A percentile compares a stretch with the other conserved stretches of the same genome.
phyloP scores from a whole-genome alignment of 2,329 filamentous ascomycete species.

The Pezicula carpinea region DNA sequence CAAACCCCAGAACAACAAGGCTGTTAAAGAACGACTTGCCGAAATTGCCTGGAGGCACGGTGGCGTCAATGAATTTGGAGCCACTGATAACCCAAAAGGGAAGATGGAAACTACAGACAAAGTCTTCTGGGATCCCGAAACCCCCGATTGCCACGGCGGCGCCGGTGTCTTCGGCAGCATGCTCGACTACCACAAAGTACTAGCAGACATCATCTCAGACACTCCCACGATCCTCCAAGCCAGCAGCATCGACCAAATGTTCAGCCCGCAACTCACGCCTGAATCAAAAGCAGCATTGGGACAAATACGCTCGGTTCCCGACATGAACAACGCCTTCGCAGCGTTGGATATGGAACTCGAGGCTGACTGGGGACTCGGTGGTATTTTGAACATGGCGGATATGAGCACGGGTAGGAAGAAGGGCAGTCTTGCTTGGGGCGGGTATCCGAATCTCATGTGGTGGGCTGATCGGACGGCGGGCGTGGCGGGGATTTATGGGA shows the following conservation, averaged over 20 bases:
- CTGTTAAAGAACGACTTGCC: background rate
- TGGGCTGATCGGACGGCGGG: constrained; percentile 33
- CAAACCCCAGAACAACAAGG: constrained; percentile 13
- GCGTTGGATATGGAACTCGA: constrained; percentile 30
- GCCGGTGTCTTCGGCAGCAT: constrained; percentile 30
- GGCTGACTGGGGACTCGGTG: constrained; percentile 35
- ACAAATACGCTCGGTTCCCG: constrained; percentile 8
- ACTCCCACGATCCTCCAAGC: constrained; percentile 41
- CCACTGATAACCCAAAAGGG: background rate
- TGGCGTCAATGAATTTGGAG: background rate
- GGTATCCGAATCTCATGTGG: constrained; percentile 40
- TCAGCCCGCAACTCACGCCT: constrained; percentile 38
- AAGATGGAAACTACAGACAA: background rate
- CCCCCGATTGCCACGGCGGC: constrained; percentile 23
- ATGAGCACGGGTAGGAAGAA: constrained; percentile 30
- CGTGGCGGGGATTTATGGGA: constrained; percentile 34
- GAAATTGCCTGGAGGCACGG: constrained; percentile 2
- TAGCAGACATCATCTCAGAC: constrained; percentile 40
- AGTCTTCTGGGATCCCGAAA: background rate
- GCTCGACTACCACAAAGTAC: constrained; percentile 35
- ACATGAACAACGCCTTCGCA: constrained; percentile 14
- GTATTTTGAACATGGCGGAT: constrained; percentile 34
- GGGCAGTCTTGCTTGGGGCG: constrained; percentile 37
- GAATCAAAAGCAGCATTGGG: constrained; percentile 17
- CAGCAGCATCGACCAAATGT: constrained; percentile 38